phyloP scores from a whole-genome alignment of 2,329 filamentous ascomycete genomes.

The Huntiella bhutanensis region DNA sequence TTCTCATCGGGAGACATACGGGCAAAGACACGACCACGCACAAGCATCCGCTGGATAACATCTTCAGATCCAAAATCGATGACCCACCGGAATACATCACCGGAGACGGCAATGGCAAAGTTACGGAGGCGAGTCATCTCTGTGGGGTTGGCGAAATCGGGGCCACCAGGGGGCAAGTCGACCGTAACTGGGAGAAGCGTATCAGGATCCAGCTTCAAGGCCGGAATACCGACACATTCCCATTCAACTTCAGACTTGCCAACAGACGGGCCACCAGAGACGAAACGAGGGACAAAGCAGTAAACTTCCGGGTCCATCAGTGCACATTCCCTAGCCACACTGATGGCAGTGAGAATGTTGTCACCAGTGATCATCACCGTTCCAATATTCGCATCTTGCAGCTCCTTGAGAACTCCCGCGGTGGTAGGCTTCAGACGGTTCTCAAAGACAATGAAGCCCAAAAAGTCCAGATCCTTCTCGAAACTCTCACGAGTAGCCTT shows the following conservation, averaged over 20 bases:
- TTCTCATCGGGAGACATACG: slow-evolving; percentile 99
- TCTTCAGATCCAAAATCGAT: slow-evolving; percentile 76
- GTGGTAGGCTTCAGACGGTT: slow-evolving; percentile 93
- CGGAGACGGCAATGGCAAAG: slow-evolving; percentile 75
- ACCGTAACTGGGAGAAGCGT: slow-evolving; percentile 51
- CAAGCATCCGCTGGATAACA: slow-evolving; percentile 69
- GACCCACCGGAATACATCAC: slow-evolving; percentile 93
- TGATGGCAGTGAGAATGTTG: slow-evolving; percentile 93
- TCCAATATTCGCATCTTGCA: slow-evolving; percentile 65
- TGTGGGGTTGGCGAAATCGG: slow-evolving; percentile 67
- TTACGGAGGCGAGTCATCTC: slow-evolving; percentile 65
- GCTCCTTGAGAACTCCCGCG: slow-evolving; percentile 59
- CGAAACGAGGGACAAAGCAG: slow-evolving; percentile 83
- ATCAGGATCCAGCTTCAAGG: slow-evolving; percentile 52
- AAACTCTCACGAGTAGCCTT: slow-evolving; percentile 80
- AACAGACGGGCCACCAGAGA: slow-evolving; percentile 33
- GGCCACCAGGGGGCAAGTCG: slow-evolving; percentile 46
- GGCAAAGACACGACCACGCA: slow-evolving; percentile 81
- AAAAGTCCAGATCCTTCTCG: slow-evolving; percentile 67
- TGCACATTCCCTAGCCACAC: slow-evolving; percentile 77
- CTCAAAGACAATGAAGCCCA: slow-evolving; percentile 96
- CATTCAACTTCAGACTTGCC: slow-evolving; percentile 52
- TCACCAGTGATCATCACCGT: slow-evolving; percentile 95
- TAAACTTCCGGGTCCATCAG: slow-evolving; percentile 65
- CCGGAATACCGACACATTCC: slow-evolving; percentile 78